Percentiles rank a stretch among this genome's conserved stretches.
phyloP scores from a whole-genome alignment of 495 filamentous ascomycete species.

The Tuber melanosporum region DNA sequence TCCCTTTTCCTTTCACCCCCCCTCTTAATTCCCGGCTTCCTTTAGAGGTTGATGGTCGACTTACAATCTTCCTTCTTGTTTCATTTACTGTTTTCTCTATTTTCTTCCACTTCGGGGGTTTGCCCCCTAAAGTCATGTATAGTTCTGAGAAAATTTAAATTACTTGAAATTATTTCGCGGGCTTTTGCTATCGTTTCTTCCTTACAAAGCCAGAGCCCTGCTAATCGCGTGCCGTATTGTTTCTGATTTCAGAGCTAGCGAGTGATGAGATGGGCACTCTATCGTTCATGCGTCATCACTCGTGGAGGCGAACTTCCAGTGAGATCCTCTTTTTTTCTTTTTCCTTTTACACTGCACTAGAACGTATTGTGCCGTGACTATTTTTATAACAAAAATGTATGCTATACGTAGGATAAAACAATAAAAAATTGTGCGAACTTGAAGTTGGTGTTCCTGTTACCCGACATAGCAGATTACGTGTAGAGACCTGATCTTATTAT shows the following conservation, averaged over 20 bases:
- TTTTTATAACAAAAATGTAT: not conserved
- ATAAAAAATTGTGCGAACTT: not conserved
- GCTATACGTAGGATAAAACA: not conserved
- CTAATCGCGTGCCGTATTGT: not conserved
- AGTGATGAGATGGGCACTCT: not conserved
- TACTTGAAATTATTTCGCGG: not conserved
- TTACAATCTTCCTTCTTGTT: not conserved
- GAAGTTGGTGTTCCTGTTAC: not conserved
- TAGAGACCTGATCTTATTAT: not conserved
- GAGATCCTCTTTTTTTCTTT: not conserved
- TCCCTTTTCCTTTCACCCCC: slow-evolving; percentile 7
- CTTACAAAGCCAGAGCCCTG: not conserved
- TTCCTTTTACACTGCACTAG: not conserved
- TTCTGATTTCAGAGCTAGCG: not conserved
- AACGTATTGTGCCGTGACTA: not conserved
- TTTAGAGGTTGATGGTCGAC: slow-evolving; percentile 12
- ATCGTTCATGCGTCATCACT: not conserved
- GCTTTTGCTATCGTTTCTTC: not conserved
- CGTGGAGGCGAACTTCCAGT: not conserved
- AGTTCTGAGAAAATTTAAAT: slow-evolving; percentile 1
- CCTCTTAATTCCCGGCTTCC: slow-evolving; percentile 1
- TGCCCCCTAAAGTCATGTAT: not conserved
- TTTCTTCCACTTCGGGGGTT: not conserved
- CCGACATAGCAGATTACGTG: not conserved
- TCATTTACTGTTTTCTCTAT: not conserved